These are phyloP conservation scores for Flueggea neowawraea DNA, from an alignment of 441 rosid species.

Conservation along the genomic window DNA sequence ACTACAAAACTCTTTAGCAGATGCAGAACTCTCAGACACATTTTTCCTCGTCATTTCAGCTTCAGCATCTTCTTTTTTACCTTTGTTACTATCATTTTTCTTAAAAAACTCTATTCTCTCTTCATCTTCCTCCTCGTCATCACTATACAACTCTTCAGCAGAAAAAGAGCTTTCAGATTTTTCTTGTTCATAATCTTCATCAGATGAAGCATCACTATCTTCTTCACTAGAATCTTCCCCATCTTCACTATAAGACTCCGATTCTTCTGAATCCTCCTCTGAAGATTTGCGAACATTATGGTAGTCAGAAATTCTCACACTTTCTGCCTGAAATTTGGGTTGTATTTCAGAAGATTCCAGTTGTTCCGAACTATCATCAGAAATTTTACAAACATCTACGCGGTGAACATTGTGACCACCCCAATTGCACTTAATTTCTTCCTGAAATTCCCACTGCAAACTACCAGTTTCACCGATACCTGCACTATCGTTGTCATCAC, in stretches of 20 bases:
- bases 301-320: too few species aligned
- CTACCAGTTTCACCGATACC: not conserved
- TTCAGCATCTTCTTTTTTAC: not conserved
- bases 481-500: too few species aligned
- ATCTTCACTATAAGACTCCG: not conserved
- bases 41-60: not conserved
- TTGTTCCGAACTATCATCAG: too few species aligned
- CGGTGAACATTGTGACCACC: not conserved
- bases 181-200: conserved; percentile 7
- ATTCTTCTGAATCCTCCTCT: conserved; percentile 8
- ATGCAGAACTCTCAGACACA: not conserved
- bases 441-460: not conserved
- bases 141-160: not conserved
- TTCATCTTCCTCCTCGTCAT: not conserved
- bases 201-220: conserved; percentile 2
- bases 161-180: not conserved
- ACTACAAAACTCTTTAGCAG: not conserved
- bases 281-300: not conserved
- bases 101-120: too few species aligned
- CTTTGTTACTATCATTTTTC: not conserved
- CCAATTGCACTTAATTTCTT: not conserved
- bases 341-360: too few species aligned
- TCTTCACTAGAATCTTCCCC: conserved; percentile 1
- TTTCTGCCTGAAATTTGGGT: too few species aligned
- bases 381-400: not conserved